Conservation (phyloP, 2,329 filamentous ascomycete genomes). For the Botrytis fabae region DNA sequence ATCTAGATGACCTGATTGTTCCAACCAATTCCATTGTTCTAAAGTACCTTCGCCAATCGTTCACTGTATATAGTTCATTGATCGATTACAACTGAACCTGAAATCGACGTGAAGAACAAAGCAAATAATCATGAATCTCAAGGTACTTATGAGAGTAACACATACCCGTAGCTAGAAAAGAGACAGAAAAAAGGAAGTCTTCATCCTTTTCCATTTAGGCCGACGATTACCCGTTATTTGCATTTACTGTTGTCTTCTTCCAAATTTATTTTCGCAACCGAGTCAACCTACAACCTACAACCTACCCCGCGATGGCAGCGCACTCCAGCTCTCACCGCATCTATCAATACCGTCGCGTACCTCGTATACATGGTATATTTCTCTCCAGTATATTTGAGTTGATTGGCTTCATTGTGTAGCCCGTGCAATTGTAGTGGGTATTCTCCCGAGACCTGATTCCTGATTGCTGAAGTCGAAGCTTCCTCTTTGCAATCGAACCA, state of each 20-base stretch:
- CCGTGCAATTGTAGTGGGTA: not conserved
- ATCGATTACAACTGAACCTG: not conserved
- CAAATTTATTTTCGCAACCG: not conserved
- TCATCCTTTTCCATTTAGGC: not conserved
- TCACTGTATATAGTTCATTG: no score
- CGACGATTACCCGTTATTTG: not conserved
- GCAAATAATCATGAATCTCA: not conserved
- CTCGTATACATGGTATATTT: not conserved
- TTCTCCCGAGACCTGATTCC: not conserved
- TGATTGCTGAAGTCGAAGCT: not conserved
- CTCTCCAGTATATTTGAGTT: not conserved
- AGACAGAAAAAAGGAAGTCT: not conserved
- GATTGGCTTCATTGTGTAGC: not conserved
- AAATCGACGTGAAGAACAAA: not conserved
- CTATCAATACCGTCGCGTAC: not conserved
- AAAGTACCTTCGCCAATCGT: no score
- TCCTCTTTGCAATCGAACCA: not conserved
- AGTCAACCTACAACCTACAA: not conserved
- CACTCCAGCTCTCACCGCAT: constrained; percentile 1
- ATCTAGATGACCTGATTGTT: not conserved
- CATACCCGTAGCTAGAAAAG: not conserved
- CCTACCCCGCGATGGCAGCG: not conserved
- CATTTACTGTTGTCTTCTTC: not conserved
- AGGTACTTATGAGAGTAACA: not conserved
- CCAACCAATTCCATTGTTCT: no score